Evolutionary conservation across 371 early-diverging fungal species (phyloP).

Genomic region (Rhizomucor pusillus): DNA sequence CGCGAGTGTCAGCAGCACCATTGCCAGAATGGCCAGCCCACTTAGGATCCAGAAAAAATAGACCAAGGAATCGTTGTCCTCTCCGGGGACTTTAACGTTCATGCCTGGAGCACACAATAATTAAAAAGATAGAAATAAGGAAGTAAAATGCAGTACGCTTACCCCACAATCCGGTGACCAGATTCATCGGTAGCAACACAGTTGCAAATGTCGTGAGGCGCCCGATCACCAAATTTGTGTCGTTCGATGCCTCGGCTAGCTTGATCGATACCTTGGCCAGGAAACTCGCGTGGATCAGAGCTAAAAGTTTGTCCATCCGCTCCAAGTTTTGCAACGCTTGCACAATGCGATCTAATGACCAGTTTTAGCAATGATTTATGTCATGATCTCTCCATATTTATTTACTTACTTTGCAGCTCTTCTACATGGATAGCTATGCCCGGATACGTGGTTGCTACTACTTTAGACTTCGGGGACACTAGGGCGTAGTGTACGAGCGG

Average conservation of each 20-base stretch:
- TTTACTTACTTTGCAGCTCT: too few species aligned
- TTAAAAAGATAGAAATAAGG: not conserved
- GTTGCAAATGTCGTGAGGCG: conserved; percentile 86
- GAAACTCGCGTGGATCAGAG: conserved; percentile 88
- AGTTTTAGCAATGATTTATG: too few species aligned
- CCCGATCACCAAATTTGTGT: conserved; percentile 84
- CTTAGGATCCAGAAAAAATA: conserved; percentile 43
- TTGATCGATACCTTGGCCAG: conserved; percentile 93
- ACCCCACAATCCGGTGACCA: conserved; percentile 73
- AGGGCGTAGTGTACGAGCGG: too few species aligned
- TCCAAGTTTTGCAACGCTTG: conserved; percentile 88
- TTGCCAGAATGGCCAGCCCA: conserved; percentile 33
- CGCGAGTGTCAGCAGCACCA: conserved; percentile 28
- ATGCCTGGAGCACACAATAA: conserved; percentile 37
- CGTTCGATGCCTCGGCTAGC: conserved; percentile 84
- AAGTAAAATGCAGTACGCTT: too few species aligned
- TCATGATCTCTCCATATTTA: too few species aligned
- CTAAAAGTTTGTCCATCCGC: conserved; percentile 85
- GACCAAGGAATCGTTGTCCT: conserved; percentile 43
- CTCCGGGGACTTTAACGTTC: conserved; percentile 77
- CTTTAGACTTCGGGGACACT: too few species aligned
- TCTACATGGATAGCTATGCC: too few species aligned
- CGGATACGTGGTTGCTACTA: too few species aligned
- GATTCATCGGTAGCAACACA: conserved; percentile 87
- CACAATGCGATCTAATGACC: conserved; percentile 87